phyloP scores from a whole-genome alignment of 2,329 filamentous ascomycete genomes.

The Verticillium albo-atrum region DNA sequence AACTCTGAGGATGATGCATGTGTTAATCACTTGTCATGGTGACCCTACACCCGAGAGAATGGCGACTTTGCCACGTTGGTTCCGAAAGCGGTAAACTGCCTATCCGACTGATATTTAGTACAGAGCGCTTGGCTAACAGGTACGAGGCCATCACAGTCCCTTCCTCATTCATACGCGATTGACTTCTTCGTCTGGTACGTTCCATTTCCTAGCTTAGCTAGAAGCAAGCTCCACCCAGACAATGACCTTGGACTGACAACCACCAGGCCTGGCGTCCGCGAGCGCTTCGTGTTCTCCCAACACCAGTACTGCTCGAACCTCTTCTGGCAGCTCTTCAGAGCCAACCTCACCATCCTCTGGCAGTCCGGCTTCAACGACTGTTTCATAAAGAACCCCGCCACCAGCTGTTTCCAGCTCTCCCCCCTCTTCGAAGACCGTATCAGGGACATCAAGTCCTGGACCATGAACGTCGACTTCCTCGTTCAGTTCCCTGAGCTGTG shows the following conservation, averaged over 20 bases:
- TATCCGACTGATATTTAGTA: background rate
- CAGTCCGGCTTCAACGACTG: constrained; percentile 17
- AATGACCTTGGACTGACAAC: background rate
- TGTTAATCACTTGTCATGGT: constrained; percentile 17
- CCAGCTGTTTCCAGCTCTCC: background rate
- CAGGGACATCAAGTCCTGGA: constrained; percentile 20
- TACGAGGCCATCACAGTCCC: constrained; percentile 17
- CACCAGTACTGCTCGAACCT: constrained; percentile 21
- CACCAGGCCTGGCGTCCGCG: constrained; percentile 19
- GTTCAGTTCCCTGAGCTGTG: constrained; percentile 17
- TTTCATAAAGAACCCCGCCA: constrained; percentile 7
- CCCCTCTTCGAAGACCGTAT: constrained; percentile 17
- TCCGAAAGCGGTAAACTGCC: constrained; percentile 14
- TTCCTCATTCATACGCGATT: constrained; percentile 20
- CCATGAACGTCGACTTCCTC: constrained; percentile 21
- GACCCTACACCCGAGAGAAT: constrained; percentile 15
- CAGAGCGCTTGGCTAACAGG: background rate
- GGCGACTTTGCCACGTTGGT: constrained; percentile 17
- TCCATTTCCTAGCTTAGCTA: background rate
- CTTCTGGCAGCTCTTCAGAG: constrained; percentile 19
- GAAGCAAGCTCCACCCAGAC: background rate
- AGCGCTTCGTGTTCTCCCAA: constrained; percentile 21
- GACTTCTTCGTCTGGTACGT: constrained; percentile 23
- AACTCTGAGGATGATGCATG: constrained; percentile 17
- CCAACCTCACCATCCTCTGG: constrained; percentile 18